A percentile compares a stretch with the other conserved stretches of the same genome.
Conservation (phyloP, 2,329 filamentous ascomycete species). For the Alternaria alternata region DNA sequence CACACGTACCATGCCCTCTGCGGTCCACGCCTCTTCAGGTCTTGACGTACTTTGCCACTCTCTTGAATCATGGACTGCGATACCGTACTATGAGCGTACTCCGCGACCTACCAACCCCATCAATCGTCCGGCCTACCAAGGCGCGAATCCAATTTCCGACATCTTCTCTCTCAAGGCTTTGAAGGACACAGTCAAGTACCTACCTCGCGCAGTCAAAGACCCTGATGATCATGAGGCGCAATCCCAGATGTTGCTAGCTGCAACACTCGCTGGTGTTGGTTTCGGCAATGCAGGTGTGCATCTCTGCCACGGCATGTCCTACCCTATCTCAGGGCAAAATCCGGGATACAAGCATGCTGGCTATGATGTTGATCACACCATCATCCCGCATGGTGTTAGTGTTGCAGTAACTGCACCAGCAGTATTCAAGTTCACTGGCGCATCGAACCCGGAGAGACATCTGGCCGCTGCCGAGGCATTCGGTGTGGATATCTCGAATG, state of each 20-base stretch:
- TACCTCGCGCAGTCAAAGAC: conserved; percentile 85
- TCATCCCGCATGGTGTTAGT: conserved; percentile 95
- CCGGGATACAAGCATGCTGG: conserved; percentile 87
- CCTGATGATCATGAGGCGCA: conserved; percentile 94
- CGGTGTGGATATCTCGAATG: conserved; percentile 85
- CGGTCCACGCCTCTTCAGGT: conserved; percentile 90
- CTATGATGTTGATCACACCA: conserved; percentile 77
- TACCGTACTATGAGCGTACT: conserved; percentile 86
- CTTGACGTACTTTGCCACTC: conserved; percentile 95
- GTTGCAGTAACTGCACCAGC: conserved; percentile 93
- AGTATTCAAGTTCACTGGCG: conserved; percentile 90
- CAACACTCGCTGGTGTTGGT: conserved; percentile 91
- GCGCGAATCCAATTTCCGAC: conserved; percentile 96
- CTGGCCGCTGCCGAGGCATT: conserved; percentile 88
- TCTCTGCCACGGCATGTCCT: conserved; percentile 90
- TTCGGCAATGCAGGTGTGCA: conserved; percentile 99
- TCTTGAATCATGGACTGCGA: conserved; percentile 96
- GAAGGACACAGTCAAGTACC: conserved; percentile 84
- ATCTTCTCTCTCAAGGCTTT: conserved; percentile 93
- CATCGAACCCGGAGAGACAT: conserved; percentile 92
- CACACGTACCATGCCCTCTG: conserved; percentile 93
- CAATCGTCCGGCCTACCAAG: conserved; percentile 91
- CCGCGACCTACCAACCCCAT: conserved; percentile 90
- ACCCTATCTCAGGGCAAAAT: conserved; percentile 96
- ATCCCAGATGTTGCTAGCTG: conserved; percentile 92